Evolutionary conservation across 1,284 basidiomycete species (phyloP).

Genomic region (Melanopsichium pennsylvanicum): DNA sequence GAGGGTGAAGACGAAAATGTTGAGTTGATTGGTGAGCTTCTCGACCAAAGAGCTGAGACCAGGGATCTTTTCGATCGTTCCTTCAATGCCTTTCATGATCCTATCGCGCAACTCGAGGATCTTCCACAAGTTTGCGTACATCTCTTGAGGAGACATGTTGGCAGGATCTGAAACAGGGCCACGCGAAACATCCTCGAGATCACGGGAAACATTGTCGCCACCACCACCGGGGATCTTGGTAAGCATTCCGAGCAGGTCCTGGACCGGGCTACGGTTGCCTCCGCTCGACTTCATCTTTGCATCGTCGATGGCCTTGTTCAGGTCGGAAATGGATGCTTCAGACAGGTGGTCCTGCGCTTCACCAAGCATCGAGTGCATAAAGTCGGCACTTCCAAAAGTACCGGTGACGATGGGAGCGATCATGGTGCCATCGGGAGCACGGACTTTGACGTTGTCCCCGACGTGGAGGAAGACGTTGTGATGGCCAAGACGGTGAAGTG

Average conservation of each 20-base stretch:
- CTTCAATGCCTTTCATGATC: conserved; percentile 81
- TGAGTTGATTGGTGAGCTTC: conserved; percentile 76
- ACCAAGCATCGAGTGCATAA: conserved; percentile 68
- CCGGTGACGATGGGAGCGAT: conserved; percentile 87
- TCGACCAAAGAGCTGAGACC: conserved; percentile 75
- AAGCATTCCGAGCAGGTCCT: conserved; percentile 67
- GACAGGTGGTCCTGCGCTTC: conserved; percentile 71
- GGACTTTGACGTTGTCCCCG: conserved; percentile 78
- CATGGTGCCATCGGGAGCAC: conserved; percentile 77
- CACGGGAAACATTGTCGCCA: conserved; percentile 40
- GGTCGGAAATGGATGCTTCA: conserved; percentile 86
- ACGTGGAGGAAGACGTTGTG: conserved; percentile 86
- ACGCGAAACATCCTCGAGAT: conserved; percentile 51
- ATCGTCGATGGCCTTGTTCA: conserved; percentile 79
- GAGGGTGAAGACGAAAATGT: conserved; percentile 57
- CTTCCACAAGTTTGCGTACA: conserved; percentile 81
- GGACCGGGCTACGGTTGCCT: conserved; percentile 62
- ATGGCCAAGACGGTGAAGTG: conserved; percentile 78
- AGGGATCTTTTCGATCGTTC: conserved; percentile 76
- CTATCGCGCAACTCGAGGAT: conserved; percentile 85
- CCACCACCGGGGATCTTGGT: conserved; percentile 68
- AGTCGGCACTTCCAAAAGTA: conserved; percentile 86
- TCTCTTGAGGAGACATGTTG: conserved; percentile 86
- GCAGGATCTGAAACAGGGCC: conserved; percentile 68
- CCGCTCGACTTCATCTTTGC: conserved; percentile 59